Evolutionary conservation across 2,329 filamentous ascomycete genomes (phyloP).

Genomic region (Alternaria brassicae): DNA sequence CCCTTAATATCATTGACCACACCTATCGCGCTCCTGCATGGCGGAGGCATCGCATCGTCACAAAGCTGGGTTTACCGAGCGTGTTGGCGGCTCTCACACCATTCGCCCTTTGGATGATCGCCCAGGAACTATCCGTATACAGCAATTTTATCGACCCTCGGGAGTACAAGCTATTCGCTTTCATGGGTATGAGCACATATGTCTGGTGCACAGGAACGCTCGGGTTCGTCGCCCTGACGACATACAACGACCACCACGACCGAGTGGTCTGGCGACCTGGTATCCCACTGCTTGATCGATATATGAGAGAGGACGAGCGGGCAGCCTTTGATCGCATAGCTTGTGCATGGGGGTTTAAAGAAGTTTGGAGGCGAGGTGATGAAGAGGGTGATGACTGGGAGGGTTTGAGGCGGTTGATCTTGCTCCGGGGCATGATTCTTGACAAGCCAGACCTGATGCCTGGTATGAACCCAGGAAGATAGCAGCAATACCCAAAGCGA

Average conservation of each 20-base stretch:
- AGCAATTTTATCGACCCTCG: conserved; percentile 79
- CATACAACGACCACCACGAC: conserved; percentile 93
- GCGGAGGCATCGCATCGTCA: conserved; percentile 70
- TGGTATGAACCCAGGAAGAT: conserved; percentile 71
- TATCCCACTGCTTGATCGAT: conserved; percentile 79
- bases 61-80: conserved; percentile 67
- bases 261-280: conserved; percentile 90
- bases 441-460: conserved; percentile 91
- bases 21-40: conserved; percentile 73
- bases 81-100: conserved; percentile 66
- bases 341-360: conserved; percentile 89
- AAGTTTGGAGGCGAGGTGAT: conserved; percentile 79
- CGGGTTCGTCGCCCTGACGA: conserved; percentile 83
- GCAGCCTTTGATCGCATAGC: conserved; percentile 86
- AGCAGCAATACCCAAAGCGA: conserved; percentile 2
- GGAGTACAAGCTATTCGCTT: conserved; percentile 78
- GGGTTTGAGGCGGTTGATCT: conserved; percentile 79
- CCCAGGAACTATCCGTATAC: conserved; percentile 69
- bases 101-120: conserved; percentile 72
- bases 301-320: conserved; percentile 89
- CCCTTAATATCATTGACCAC: conserved; percentile 76
- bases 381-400: conserved; percentile 94
- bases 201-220: conserved; percentile 80
- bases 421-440: conserved; percentile 84
- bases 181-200: conserved; percentile 83